Percentiles rank a stretch among this genome's conserved stretches.
These are phyloP conservation scores for Penicillium maclennaniae DNA, from an alignment of 495 filamentous ascomycete species.

Conservation along the genomic window DNA sequence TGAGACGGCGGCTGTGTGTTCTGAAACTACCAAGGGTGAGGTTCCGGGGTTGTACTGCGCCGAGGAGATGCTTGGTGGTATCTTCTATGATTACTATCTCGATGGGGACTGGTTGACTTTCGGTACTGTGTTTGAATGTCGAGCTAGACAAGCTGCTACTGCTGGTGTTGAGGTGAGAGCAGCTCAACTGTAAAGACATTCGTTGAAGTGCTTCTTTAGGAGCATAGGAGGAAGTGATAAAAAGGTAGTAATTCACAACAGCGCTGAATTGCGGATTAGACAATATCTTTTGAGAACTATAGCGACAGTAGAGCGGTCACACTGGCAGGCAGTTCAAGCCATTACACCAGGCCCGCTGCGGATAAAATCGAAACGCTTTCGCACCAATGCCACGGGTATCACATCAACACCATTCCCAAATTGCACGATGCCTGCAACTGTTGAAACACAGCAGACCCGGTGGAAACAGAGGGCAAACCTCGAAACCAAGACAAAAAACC, in stretches of 20 bases:
- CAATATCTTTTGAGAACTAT: constrained; percentile 18
- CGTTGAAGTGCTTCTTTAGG: neutral
- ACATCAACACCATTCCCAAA: constrained; percentile 23
- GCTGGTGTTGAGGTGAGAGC: neutral
- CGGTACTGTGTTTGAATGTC: constrained; percentile 54
- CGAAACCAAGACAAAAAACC: constrained; percentile 1
- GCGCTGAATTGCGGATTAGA: constrained; percentile 22
- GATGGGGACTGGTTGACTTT: constrained; percentile 60
- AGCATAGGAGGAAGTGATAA: neutral
- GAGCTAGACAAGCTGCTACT: constrained; percentile 37
- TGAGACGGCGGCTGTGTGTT: constrained; percentile 44
- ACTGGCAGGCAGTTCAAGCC: neutral
- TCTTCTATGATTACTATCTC: constrained; percentile 63
- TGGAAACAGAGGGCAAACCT: constrained; percentile 12
- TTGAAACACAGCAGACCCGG: constrained; percentile 15
- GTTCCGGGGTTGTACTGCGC: constrained; percentile 53
- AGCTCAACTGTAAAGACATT: neutral
- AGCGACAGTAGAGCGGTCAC: constrained; percentile 19
- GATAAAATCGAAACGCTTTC: constrained; percentile 9
- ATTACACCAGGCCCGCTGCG: constrained; percentile 5
- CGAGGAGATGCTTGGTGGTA: constrained; percentile 60
- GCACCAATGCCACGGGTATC: constrained; percentile 28
- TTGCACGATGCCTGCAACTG: constrained; percentile 11
- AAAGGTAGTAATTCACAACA: neutral
- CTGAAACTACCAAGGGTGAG: constrained; percentile 30